Conservation (phyloP, 768 basidiomycete genomes). For the Postia placenta region DNA sequence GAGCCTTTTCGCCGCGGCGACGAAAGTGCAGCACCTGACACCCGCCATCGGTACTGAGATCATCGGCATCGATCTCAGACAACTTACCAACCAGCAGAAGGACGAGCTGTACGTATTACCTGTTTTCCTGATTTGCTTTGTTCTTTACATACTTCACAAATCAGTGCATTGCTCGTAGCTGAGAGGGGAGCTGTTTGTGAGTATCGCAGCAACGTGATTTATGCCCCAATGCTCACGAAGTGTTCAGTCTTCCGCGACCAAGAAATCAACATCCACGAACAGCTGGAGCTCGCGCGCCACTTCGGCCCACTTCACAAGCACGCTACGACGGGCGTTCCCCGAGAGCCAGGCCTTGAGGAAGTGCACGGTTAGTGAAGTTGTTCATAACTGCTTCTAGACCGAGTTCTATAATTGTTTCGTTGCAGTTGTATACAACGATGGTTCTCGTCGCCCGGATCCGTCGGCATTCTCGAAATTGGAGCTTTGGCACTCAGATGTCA, state of each 20-base stretch:
- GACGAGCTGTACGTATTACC: constrained; percentile 60
- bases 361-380: constrained; percentile 50
- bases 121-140: not conserved
- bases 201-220: constrained; percentile 18
- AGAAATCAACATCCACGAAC: constrained; percentile 59
- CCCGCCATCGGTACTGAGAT: constrained; percentile 75
- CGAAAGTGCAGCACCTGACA: constrained; percentile 62
- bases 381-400: not conserved
- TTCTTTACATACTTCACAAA: not conserved
- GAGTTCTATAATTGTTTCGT: constrained; percentile 4
- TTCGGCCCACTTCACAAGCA: constrained; percentile 79
- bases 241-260: constrained; percentile 75
- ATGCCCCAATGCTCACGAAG: not conserved
- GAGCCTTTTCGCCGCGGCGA: constrained; percentile 55
- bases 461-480: constrained; percentile 67
- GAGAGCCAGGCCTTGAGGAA: constrained; percentile 64
- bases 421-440: constrained; percentile 66
- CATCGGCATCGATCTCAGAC: constrained; percentile 64
- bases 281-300: constrained; percentile 66
- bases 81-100: constrained; percentile 61
- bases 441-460: constrained; percentile 54
- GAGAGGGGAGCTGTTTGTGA: constrained; percentile 74
- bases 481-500: constrained; percentile 79
- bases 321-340: constrained; percentile 72
- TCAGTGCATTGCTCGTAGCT: constrained; percentile 64